Conservation (phyloP, 139 green algal genomes). For the Astrephomene gubernaculifera region DNA sequence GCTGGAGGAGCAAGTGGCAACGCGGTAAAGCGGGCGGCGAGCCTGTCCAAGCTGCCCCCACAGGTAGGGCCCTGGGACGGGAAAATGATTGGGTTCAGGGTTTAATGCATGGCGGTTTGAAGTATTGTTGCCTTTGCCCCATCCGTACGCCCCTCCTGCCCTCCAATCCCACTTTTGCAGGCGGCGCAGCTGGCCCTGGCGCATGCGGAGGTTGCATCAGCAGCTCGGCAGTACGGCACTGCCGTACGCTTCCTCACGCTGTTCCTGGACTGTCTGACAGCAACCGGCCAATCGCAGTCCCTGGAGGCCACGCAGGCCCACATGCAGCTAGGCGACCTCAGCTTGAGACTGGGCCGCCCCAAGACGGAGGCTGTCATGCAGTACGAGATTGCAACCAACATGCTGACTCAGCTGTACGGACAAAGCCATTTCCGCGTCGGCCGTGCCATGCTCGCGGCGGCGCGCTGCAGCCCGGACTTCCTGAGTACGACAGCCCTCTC, state of each 20-base stretch:
- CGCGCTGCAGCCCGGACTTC: neutral
- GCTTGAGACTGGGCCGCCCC: neutral
- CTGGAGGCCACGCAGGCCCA: constrained; percentile 21
- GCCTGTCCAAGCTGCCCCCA: neutral
- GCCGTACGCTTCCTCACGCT: neutral
- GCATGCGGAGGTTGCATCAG: constrained; percentile 6
- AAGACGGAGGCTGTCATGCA: constrained; percentile 6
- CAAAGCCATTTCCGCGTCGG: constrained; percentile 35
- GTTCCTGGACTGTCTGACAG: constrained; percentile 12
- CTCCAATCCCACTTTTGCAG: too few species aligned
- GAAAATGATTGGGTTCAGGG: too few species aligned
- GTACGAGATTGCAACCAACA: constrained; percentile 6
- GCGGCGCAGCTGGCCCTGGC: constrained; percentile 18
- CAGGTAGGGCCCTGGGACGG: constrained; percentile 27
- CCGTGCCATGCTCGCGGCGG: constrained; percentile 34
- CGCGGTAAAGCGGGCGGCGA: neutral
- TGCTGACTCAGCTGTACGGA: constrained; percentile 27
- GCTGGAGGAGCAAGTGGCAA: neutral
- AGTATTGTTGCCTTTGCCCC: too few species aligned
- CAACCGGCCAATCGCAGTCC: neutral
- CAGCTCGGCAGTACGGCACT: neutral
- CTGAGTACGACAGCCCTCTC: too few species aligned
- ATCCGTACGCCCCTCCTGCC: too few species aligned
- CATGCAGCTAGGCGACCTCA: constrained; percentile 42
- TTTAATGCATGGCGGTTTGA: too few species aligned